These are phyloP conservation scores for Didymella sp. DNA, from an alignment of 2,329 filamentous ascomycete genomes.

Conservation along the genomic window DNA sequence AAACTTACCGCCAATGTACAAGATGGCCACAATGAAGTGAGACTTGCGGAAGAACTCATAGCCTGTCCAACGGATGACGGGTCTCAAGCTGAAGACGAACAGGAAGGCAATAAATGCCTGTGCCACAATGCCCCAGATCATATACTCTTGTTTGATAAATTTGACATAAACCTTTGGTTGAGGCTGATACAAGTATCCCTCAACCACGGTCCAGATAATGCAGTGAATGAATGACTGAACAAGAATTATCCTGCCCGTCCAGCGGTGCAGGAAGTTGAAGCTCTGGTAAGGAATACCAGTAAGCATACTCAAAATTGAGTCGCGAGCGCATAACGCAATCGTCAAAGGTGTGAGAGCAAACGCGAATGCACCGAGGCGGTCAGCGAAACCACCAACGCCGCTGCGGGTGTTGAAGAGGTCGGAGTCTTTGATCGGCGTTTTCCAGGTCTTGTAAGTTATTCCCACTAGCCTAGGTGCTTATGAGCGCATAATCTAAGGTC, in stretches of 20 bases:
- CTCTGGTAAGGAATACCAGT: conserved; percentile 74
- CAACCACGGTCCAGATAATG: conserved; percentile 71
- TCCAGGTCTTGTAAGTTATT: conserved; percentile 71
- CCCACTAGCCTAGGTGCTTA: conserved; percentile 60
- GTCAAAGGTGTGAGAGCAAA: conserved; percentile 75
- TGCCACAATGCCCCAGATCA: conserved; percentile 74
- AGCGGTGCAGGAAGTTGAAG: conserved; percentile 77
- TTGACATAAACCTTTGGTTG: conserved; percentile 65
- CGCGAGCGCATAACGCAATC: conserved; percentile 67
- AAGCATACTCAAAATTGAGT: conserved; percentile 70
- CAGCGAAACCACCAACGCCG: conserved; percentile 69
- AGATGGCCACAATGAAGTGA: conserved; percentile 73
- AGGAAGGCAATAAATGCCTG: conserved; percentile 68
- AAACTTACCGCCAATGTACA: conserved; percentile 67
- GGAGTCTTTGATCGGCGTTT: conserved; percentile 68
- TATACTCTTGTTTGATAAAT: conserved; percentile 70
- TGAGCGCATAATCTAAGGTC: conserved; percentile 2
- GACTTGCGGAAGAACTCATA: conserved; percentile 78
- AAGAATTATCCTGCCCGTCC: conserved; percentile 75
- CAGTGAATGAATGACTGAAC: conserved; percentile 73
- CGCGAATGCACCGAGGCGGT: conserved; percentile 71
- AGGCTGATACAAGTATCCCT: conserved; percentile 71
- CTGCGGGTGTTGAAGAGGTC: conserved; percentile 67
- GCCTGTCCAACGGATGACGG: conserved; percentile 68
- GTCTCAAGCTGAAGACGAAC: conserved; percentile 63